Evolutionary conservation across 768 basidiomycete species (phyloP).

Genomic region (Lactarius psammicola): DNA sequence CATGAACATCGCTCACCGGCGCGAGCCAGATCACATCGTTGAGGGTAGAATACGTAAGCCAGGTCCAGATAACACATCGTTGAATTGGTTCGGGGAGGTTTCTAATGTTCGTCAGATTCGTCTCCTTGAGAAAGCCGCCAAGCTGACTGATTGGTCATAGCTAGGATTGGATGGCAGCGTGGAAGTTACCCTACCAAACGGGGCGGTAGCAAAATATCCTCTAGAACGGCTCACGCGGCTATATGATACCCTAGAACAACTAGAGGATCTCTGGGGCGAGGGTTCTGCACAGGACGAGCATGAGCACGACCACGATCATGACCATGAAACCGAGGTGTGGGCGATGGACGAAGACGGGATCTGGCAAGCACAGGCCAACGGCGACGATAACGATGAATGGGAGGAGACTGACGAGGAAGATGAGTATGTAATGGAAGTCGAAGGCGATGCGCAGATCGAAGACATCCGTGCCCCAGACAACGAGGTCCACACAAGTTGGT

Average conservation of each 20-base stretch:
- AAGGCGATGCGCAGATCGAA: constrained; percentile 34
- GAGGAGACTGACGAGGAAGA: constrained; percentile 37
- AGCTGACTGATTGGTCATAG: constrained; percentile 39
- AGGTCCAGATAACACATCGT: constrained; percentile 38
- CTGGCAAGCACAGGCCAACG: constrained; percentile 34
- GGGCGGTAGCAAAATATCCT: constrained; percentile 48
- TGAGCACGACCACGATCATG: constrained; percentile 40
- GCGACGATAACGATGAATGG: constrained; percentile 36
- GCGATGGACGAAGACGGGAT: constrained; percentile 43
- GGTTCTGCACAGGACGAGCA: constrained; percentile 38
- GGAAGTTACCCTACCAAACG: constrained; percentile 68
- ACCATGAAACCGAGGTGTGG: constrained; percentile 41
- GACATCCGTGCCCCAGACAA: constrained; percentile 12
- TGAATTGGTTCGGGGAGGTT: constrained; percentile 89
- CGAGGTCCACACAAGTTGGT: constrained; percentile 25
- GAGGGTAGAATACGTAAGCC: constrained; percentile 49
- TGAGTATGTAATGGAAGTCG: constrained; percentile 42
- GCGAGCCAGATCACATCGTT: constrained; percentile 37
- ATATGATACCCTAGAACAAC: constrained; percentile 78
- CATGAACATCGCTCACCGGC: constrained; percentile 49
- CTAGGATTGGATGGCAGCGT: constrained; percentile 72
- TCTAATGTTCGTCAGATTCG: constrained; percentile 49
- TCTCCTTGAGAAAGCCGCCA: not conserved
- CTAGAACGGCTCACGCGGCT: constrained; percentile 70
- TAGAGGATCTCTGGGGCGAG: constrained; percentile 64